Percentiles rank a stretch among this genome's conserved stretches.
Evolutionary conservation across 169 alveolate genomes (phyloP).

Genomic region (Amoebophrya sp.): DNA sequence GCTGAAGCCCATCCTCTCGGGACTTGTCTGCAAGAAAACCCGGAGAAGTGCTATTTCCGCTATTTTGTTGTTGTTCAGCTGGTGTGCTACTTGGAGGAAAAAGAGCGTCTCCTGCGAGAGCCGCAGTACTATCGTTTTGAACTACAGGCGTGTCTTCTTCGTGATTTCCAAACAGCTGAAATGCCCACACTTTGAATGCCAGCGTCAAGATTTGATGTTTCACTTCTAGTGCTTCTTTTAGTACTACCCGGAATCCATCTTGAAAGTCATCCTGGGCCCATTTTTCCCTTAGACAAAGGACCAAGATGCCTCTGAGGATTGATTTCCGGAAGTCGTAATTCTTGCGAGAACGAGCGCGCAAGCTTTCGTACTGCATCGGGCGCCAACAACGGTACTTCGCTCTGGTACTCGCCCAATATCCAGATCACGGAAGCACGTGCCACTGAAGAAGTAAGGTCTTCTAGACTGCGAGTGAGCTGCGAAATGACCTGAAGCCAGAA

Average conservation of each 20-base stretch:
- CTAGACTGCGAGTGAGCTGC: neutral
- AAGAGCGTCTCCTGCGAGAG: neutral
- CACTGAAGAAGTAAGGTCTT: neutral
- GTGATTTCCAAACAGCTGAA: neutral
- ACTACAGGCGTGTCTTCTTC: neutral
- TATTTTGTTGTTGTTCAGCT: too few species aligned
- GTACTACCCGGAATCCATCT: too few species aligned
- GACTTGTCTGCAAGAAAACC: too few species aligned
- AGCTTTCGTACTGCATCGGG: neutral
- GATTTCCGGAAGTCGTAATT: too few species aligned
- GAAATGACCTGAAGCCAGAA: neutral
- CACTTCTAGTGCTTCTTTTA: neutral
- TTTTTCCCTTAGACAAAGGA: too few species aligned
- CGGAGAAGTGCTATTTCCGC: too few species aligned
- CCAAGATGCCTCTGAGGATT: too few species aligned
- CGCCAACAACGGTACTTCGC: neutral
- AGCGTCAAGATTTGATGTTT: neutral
- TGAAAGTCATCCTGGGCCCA: too few species aligned
- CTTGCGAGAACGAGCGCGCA: neutral
- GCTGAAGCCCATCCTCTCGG: neutral
- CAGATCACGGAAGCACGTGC: neutral
- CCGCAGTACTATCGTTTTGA: neutral
- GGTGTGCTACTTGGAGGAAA: neutral
- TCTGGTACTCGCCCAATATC: neutral
- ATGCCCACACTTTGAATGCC: neutral